Evolutionary conservation across 192 early-diverging fungal species (phyloP), one percentile per base, ranked within the genome.

Genomic region (Gonapodya sp.): DNA sequence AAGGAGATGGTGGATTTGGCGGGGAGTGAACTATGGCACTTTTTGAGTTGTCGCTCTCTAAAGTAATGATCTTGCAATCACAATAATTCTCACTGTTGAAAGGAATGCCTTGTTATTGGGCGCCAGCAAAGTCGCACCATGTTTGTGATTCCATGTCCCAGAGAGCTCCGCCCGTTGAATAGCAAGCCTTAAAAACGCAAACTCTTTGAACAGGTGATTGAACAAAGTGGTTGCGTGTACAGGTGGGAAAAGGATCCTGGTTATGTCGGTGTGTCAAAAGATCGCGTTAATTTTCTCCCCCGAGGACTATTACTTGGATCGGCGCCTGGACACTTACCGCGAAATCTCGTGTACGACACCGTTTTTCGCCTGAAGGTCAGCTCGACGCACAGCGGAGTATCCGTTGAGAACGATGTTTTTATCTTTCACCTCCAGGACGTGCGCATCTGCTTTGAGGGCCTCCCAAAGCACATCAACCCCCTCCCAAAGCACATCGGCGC

Each of bases 331-430:
- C 18, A 77, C 75, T 8, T 33, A 77, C 75, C 75, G 30, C 8
- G 30, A 18, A 34, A 77, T 77, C 31, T 77, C 75, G 75, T 77
- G 75, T 16, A 77, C 75, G 75, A 77, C 31, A 33, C 75, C 75
- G 75, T 77, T 77, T 8, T 2, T 16, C 8, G 75, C 75, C 8
- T 77, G 30, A 2, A 77, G 14, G 75, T 77, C 75, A 2, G 75
- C 75, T 18, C 75, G 75, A 2, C 75, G 2, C 8, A 77, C 31
- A 33, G 2, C 8, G 18, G 75, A 18, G 75, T 32, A 18, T 32
- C 75, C 18, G 75, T 77, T 77, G 75, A 77, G 30, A 8, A 77
- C 30, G 18, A 77, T 2, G 75, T 2, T 18, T 33, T 77, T 77
- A 14, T 77, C 75, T 64, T 64, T 64, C 46, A 24, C 46, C 8